Evolutionary conservation across 192 early-diverging fungal genomes (phyloP).

Genomic region (Entomortierella chlamydospora): DNA sequence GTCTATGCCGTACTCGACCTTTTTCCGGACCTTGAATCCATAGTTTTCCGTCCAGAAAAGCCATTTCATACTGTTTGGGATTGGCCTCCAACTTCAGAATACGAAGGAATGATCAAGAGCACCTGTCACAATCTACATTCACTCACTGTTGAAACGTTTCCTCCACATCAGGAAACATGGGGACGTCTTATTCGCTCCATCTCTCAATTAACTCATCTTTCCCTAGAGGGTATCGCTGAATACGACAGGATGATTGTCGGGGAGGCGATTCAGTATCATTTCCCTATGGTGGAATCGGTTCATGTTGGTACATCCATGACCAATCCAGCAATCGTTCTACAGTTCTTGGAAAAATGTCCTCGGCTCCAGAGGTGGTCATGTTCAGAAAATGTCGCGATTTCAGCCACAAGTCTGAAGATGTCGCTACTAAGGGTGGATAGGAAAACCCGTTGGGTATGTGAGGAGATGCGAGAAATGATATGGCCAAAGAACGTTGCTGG

Average conservation of each 20-base stretch:
- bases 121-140: not conserved
- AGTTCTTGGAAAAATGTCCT: not conserved
- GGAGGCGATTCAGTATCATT: not conserved
- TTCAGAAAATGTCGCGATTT: not conserved
- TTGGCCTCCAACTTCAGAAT: too few species aligned
- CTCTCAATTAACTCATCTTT: not conserved
- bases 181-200: not conserved
- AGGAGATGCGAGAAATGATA: not conserved
- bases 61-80: too few species aligned
- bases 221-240: too few species aligned
- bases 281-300: not conserved
- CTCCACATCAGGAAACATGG: not conserved
- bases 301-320: not conserved
- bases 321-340: not conserved
- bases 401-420: not conserved
- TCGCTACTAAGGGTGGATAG: not conserved
- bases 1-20: not conserved
- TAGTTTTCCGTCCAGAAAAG: not conserved
- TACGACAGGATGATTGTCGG: too few species aligned
- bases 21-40: not conserved
- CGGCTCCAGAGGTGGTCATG: not conserved
- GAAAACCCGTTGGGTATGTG: not conserved
- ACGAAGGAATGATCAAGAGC: not conserved
- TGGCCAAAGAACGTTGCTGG: not conserved
- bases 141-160: not conserved